Base-by-base conservation (phyloP, 331 rosid genomes). In the Erythrophleum ivorense region DNA sequence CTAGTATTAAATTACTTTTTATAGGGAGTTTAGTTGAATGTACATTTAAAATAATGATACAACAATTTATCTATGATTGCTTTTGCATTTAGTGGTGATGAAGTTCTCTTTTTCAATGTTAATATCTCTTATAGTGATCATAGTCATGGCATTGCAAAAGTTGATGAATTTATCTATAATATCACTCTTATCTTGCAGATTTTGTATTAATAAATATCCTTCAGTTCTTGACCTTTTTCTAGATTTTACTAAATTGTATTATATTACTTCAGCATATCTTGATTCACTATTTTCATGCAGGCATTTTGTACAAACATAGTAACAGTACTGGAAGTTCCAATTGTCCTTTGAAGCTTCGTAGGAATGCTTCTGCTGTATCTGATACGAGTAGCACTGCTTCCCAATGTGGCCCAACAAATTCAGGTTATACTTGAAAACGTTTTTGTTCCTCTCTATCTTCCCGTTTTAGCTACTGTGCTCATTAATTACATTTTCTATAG, bases 341-440 rank as follows among this genome's bases (percentile, higher is more conserved):
- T 36, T 78, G 60, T 80, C 86, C 66, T 84, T 82, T 83, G 76
- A 84, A 83, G 58, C 92, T 82, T 79, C 82, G 83, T 49, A 89
- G 94, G 85, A 87, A 88, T 81, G 89, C 92, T 52, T 91, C 97
- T 62, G 72, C 91, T 78, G 74, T 86, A 67, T 91, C 94, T 80
- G 97, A 91, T 78, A 82, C 89, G 31, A 85, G 95, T 84, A 88
- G 94, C 80, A 33, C 82, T 59, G 11, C 91, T 80, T 89, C 90
- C 77, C 85, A 83, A 73, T 74, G 66, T 84, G 81, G 89, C 58
- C 58, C 89, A 0, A 36, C 81, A 82, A 81, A 79, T 84, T 14
- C 92, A 88, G 98, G 97, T 92, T 76, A 73, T 82, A 77, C 72
- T 77, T 82, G 46, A 58, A 11, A 52, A 6, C 6, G 3, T 9